Evolutionary conservation across 108 stramenopile genomes (phyloP).

Genomic region (Nannochloropsis gaditana): DNA sequence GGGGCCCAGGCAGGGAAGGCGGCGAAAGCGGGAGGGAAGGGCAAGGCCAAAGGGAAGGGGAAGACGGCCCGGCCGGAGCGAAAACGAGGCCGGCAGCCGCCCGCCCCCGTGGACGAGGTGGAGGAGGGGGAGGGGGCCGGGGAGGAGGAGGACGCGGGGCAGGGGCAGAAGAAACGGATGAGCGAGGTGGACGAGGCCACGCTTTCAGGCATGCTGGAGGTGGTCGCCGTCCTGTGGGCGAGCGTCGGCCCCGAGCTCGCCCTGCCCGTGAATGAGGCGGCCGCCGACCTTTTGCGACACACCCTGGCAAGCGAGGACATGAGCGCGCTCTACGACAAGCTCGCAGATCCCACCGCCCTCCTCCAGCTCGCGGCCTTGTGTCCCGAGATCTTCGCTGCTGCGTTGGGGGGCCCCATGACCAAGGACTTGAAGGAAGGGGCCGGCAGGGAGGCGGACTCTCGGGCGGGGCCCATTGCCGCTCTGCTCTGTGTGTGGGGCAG

Average conservation of each 20-base stretch:
- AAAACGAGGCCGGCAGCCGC: background rate
- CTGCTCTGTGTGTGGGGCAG: constrained; percentile 42
- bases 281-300: constrained; percentile 30
- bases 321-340: background rate
- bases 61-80: constrained; percentile 19
- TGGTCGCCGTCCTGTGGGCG: constrained; percentile 33
- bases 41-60: constrained; percentile 18
- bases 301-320: constrained; percentile 27
- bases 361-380: constrained; percentile 32
- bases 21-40: background rate
- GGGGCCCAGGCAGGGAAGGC: background rate
- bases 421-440: constrained; percentile 28
- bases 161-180: background rate
- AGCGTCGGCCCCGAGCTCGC: constrained; percentile 29
- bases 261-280: constrained; percentile 27
- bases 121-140: background rate
- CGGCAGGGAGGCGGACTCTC: constrained; percentile 18
- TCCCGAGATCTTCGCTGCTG: constrained; percentile 23
- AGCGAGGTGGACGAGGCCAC: background rate
- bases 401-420: constrained; percentile 32
- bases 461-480: constrained; percentile 26
- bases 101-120: background rate
- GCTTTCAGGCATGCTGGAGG: constrained; percentile 30
- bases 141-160: constrained; percentile 16
- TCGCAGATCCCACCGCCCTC: constrained; percentile 20